A percentile compares a stretch with the other conserved stretches of the same genome.
phyloP scores from a whole-genome alignment of 2,329 filamentous ascomycete species.

The Dactylella cylindrospora region DNA sequence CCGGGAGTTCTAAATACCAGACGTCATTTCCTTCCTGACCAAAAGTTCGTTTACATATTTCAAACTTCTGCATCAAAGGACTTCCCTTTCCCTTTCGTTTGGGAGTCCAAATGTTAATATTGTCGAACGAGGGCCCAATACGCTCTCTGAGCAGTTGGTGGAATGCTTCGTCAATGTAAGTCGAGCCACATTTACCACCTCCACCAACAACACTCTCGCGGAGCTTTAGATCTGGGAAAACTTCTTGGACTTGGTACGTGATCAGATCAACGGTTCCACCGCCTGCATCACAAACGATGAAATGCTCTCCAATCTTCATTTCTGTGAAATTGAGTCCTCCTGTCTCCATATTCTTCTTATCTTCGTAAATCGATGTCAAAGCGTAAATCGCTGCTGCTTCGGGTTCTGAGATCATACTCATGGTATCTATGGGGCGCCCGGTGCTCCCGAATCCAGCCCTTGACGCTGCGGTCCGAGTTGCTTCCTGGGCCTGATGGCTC shows the following conservation, averaged over 20 bases:
- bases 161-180: constrained; percentile 45
- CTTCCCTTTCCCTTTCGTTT: constrained; percentile 32
- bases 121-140: constrained; percentile 29
- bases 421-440: constrained; percentile 8
- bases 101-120: constrained; percentile 9
- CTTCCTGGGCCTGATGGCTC: constrained; percentile 29
- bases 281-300: constrained; percentile 49
- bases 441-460: constrained; percentile 16
- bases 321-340: constrained; percentile 1
- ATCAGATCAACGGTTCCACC: constrained; percentile 50
- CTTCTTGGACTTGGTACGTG: constrained; percentile 37
- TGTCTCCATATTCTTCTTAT: neutral
- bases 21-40: constrained; percentile 2
- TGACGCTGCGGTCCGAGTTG: constrained; percentile 5
- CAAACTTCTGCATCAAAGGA: constrained; percentile 37
- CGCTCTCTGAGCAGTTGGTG: constrained; percentile 9
- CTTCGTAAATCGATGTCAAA: constrained; percentile 5
- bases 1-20: constrained; percentile 33
- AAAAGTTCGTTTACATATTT: constrained; percentile 26
- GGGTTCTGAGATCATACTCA: constrained; percentile 23
- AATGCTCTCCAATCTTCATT: constrained; percentile 25
- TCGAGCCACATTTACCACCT: constrained; percentile 45
- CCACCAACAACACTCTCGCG: constrained; percentile 45
- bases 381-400: constrained; percentile 20
- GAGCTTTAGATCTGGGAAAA: constrained; percentile 38